Evolutionary conservation across 164 flowering plant species (phyloP), one percentile per base, ranked within the genome.

Genomic region (Stephania cephalantha): DNA sequence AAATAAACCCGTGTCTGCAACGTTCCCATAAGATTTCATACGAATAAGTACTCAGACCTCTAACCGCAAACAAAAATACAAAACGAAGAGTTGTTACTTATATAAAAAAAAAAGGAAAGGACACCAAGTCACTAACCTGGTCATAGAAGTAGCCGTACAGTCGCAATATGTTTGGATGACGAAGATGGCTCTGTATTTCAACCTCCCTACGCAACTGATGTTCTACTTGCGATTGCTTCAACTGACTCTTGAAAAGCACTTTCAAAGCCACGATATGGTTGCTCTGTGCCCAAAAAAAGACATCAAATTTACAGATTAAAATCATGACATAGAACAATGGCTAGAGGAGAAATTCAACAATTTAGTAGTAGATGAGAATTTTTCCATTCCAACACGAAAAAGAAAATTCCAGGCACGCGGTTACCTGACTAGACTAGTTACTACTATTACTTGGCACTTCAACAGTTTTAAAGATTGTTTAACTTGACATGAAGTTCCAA

Each of bases 151-250:
- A 95, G 22, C 99, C 99, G 83, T 93, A 91, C 4, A 95, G 91
- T 9, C 99, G 88, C 35, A 95, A 71, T 11, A 95, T 93, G 69
- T 95, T 93, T 4, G 97, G 92, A 71, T 95, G 93, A 20, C 98
- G 83, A 25, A 95, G 93, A 82, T 93, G 98, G 78, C 97, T 90
- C 73, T 95, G 99, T 69, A 95, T 95, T 78, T 95, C 99, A 46
- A 95, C 97, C 81, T 95, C 99, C 44, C 99, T 80, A 2, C 97
- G 90, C 42, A 95, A 95, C 85, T 95, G 99, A 78, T 95, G 99
- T 80, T 95, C 98, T 71, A 93, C 98, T 77, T 93, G 99, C 67
- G 98, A 91, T 83, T 91, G 91, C 69, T 95, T 94, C 78, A 95
- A 81, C 85, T 95, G 98, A 85, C 86, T 87, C 86, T 95, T 95